Percentiles rank a stretch among this genome's conserved stretches.
phyloP scores from a whole-genome alignment of 352 stramenopile genomes.

The Phytophthora aleatoria region DNA sequence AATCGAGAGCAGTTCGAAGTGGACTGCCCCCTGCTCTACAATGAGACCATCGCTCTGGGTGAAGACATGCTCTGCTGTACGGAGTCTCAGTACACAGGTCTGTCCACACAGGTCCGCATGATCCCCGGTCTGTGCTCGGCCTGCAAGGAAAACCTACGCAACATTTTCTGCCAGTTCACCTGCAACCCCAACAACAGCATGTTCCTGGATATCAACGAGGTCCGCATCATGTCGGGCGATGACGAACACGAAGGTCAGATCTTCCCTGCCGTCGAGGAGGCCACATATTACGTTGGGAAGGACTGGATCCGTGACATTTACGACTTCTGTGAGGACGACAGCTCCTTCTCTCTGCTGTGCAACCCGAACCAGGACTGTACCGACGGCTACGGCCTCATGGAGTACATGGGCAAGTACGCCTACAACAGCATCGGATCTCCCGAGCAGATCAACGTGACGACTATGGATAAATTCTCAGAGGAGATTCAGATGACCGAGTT shows the following conservation, averaged over 20 bases:
- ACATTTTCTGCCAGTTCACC: slow-evolving; percentile 69
- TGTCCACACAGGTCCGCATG: slow-evolving; percentile 64
- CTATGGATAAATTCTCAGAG: slow-evolving; percentile 38
- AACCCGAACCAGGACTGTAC: slow-evolving; percentile 57
- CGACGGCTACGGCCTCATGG: slow-evolving; percentile 58
- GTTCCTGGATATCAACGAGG: slow-evolving; percentile 59
- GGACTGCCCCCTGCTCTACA: slow-evolving; percentile 67
- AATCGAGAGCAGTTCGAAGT: slow-evolving; percentile 67
- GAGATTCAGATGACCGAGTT: slow-evolving; percentile 41
- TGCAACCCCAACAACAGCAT: slow-evolving; percentile 71
- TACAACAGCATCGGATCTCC: slow-evolving; percentile 64
- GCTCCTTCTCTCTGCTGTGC: slow-evolving; percentile 59
- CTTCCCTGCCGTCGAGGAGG: slow-evolving; percentile 59
- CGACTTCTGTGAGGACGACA: slow-evolving; percentile 64
- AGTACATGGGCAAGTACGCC: slow-evolving; percentile 68
- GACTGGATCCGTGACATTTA: slow-evolving; percentile 74
- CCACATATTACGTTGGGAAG: slow-evolving; percentile 63
- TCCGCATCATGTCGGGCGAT: slow-evolving; percentile 55
- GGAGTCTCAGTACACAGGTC: slow-evolving; percentile 55
- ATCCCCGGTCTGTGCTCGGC: slow-evolving; percentile 59
- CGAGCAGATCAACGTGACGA: slow-evolving; percentile 66
- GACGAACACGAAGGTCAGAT: slow-evolving; percentile 40
- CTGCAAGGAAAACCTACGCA: slow-evolving; percentile 70
- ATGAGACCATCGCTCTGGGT: slow-evolving; percentile 48
- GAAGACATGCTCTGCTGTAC: slow-evolving; percentile 68